Base-by-base conservation (phyloP, 2,329 filamentous ascomycete species). In the Botryosphaeria dothidea region DNA sequence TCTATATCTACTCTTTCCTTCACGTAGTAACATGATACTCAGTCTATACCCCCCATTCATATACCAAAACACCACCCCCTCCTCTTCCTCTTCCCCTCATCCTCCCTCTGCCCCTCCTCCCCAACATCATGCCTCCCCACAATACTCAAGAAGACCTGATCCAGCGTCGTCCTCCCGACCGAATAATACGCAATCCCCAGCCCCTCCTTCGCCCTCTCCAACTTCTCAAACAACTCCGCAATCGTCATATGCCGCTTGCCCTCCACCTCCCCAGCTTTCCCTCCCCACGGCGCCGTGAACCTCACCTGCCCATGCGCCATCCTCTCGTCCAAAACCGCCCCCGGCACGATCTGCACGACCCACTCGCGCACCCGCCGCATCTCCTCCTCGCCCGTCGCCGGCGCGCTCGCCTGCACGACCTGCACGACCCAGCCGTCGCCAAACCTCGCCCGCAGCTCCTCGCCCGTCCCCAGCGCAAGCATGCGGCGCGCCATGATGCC, bases 141-240 rank as follows among this genome's bases (percentile, higher is more conserved):
- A 73, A 97, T 95, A 27, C 85, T 85, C 75, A 97, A 78, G 77
- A 97, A 97, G 0, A 97, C 93, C 77, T 97, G 92, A 74, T 97
- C 93, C 46, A 97, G 80, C 17, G 92, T 96, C 19, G 92, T 95
- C 25, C 92, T 92, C 65, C 87, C 91, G 68, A 97, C 92, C 57
- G 90, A 92, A 77, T 94, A 97, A 76, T 96, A 92, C 74, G 92
- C 90, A 54, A 97, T 84, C 0, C 91, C 91, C 29, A 97, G 77
- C 4, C 79, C 77, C 21, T 86, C 80, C 71, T 89, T 91, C 1
- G 29, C 29, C 67, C 89, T 83, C 77, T 97, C 93, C 1, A 96
- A 81, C 45, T 89, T 72, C 15, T 89, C 85, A 67, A 95, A 92
- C 4, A 96, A 79, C 5, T 83, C 82, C 0, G 90, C 88, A 23